Evolutionary conservation across 176 grass and related monocot species (phyloP), one percentile per base, ranked within the genome.

Genomic region (Juncus effusus): DNA sequence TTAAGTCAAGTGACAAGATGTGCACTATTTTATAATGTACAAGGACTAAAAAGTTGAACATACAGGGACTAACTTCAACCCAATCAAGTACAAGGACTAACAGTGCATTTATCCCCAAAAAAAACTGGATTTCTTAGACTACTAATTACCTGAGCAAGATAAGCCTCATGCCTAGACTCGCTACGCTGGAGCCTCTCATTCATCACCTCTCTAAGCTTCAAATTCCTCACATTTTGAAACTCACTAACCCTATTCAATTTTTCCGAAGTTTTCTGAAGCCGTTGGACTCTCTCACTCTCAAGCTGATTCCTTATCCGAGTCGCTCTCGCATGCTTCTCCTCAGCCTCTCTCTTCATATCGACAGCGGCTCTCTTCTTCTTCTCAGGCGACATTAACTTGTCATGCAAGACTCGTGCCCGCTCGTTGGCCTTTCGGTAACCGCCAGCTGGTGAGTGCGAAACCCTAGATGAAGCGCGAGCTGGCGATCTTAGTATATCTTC

Each of bases 381-480:
- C 76, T 99, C 94, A 40, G 94, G 94, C 74, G 94, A 92, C 94
- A 97, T 93, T 61, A 99, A 76, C 78, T 99, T 99, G 73, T 89
- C 94, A 70, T 86, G 94, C 51, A 99, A 80, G 54, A 99, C 82
- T n/a, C 85, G 82, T 54, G 82, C 88, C 62, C 88, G 88, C 38
- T 93, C 85, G 65, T 84, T 75, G 67, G 79, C 85, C 86, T 83
- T 99, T 84, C 94, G 88, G 57, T 80, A 75, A 69, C 84, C 54
- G 39, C 85, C 85, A 47, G 44, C 44, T 75, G 94, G 85, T 53
- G 88, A 89, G 75, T 89, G 83, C 42, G 82, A 99, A 38, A 86
- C 82, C 71, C 83, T 85, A 58, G 80, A 70, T 62, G 72, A 87
- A 85, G 47, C 82, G 15, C 83, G 77, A 60, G 82, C 68, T 76